Evolutionary conservation across 2,329 filamentous ascomycete species (phyloP), one percentile per base, ranked within the genome.

Genomic region (Dactylellina parvicollis): DNA sequence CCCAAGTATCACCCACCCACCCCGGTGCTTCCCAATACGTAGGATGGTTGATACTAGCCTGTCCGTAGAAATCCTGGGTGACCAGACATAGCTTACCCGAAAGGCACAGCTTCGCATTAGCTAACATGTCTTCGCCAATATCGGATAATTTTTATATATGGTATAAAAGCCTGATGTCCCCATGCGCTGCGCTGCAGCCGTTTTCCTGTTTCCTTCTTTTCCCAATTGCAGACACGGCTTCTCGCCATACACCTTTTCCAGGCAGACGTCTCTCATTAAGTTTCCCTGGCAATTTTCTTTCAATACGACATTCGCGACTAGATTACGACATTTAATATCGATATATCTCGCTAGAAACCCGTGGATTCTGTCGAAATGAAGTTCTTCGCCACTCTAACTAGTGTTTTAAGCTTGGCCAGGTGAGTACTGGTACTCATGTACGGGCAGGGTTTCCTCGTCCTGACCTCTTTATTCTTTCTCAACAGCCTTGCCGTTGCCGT

Each of bases 161-260:
- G 44, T 61, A 61, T 61, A 61, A 49, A 61, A 50, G 30, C 20
- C 26, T 24, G 20, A 14, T n/a, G 18, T 12, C 20, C 14, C 32
- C 3, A 32, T 8, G 44, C 18, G 44, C 57, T 61, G 44, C 57
- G 26, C 18, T 20, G 57, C 44, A 50, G 57, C 57, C 42, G 30
- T 61, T 47, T 59, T 44, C 40, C 16, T n/a, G 16, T 61, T 61
- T 40, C 34, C 18, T 44, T 61, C 57, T 34, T 61, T 61, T 61
- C 22, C 47, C 44, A 30, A 24, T 61, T 42, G 44, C 44, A 50
- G 14, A 47, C 28, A 34, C 50, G 30, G 57, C 57, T 44, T 24
- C 47, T 42, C 44, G 28, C 44, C 50, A 61, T 42, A 61, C 20
- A 42, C 42, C 34, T 24, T 22, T 52, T 50, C 7, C 4, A 18